Conservation (phyloP, 2,329 filamentous ascomycete genomes). For the Conoideocrella luteorostrata region DNA sequence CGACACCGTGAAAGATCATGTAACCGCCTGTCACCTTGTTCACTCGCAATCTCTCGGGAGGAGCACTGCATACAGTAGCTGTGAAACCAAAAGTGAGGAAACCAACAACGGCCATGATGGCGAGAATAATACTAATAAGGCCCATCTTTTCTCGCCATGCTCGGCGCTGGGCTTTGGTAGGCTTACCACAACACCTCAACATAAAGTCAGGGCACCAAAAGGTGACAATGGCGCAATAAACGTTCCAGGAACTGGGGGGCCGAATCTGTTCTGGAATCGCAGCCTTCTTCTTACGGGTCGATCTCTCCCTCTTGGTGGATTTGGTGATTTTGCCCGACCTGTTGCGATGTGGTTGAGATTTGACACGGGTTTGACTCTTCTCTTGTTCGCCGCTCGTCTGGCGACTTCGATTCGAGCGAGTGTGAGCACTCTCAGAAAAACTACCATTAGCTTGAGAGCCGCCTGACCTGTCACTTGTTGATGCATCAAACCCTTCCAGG, state of each 20-base stretch:
- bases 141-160: slow-evolving; percentile 99
- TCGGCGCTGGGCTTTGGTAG: slow-evolving; percentile 75
- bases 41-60: slow-evolving; percentile 66
- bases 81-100: slow-evolving; percentile 98
- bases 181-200: slow-evolving; percentile 78
- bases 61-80: slow-evolving; percentile 70
- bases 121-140: slow-evolving; percentile 83
- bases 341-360: slow-evolving; percentile 32
- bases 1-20: slow-evolving; percentile 94
- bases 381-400: slow-evolving; percentile 25
- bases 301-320: slow-evolving; percentile 38
- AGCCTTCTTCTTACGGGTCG: slow-evolving; percentile 41
- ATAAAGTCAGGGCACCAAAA: slow-evolving; percentile 91
- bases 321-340: slow-evolving; percentile 55
- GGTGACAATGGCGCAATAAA: slow-evolving; percentile 89
- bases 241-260: slow-evolving; percentile 86
- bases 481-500: slow-evolving; percentile 67
- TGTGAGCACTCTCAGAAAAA: slow-evolving; percentile 38
- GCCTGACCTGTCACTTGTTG: slow-evolving; percentile 47
- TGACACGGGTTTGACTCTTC: slow-evolving; percentile 22
- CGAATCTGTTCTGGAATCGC: slow-evolving; percentile 58
- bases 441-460: slow-evolving; percentile 39
- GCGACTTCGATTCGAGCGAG: slow-evolving; percentile 28
- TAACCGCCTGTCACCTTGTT: slow-evolving; percentile 78
- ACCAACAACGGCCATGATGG: slow-evolving; percentile 83